These are phyloP conservation scores for Hanseniaspora osmophila DNA, from an alignment of 805 yeast species.

Conservation along the genomic window DNA sequence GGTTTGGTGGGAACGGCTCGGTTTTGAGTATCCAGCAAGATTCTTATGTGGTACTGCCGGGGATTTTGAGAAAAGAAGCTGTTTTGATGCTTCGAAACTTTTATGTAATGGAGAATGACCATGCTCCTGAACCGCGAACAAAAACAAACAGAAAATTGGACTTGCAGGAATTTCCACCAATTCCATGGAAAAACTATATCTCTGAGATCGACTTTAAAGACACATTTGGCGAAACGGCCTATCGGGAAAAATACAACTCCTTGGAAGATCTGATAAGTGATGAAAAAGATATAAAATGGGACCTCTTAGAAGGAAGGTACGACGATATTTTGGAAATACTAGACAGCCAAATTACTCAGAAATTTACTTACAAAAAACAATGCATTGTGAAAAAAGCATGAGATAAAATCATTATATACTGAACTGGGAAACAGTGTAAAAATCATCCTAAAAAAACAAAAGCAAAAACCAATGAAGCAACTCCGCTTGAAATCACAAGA, in stretches of 20 bases:
- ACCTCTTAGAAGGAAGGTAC: slow-evolving; percentile 12
- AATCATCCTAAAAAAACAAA: too few species aligned
- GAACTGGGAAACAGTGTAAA: too few species aligned
- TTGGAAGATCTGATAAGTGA: neutral
- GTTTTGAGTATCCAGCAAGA: slow-evolving; percentile 50
- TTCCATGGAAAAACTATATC: slow-evolving; percentile 44
- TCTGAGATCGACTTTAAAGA: slow-evolving; percentile 24
- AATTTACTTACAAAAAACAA: neutral
- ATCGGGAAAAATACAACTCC: neutral
- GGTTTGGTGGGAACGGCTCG: slow-evolving; percentile 95
- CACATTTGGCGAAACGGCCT: neutral
- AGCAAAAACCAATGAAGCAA: too few species aligned
- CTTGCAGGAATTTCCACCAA: slow-evolving; percentile 40
- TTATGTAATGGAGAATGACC: slow-evolving; percentile 71
- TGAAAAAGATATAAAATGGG: slow-evolving; percentile 13
- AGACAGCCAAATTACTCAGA: neutral
- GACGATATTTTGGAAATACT: slow-evolving; percentile 9
- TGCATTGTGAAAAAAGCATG: neutral
- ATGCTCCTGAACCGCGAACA: slow-evolving; percentile 68
- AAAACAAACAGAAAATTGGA: slow-evolving; percentile 57
- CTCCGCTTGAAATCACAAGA: too few species aligned
- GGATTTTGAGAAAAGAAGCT: slow-evolving; percentile 68
- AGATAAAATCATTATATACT: too few species aligned
- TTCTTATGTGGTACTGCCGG: slow-evolving; percentile 45
- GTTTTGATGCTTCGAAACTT: slow-evolving; percentile 67